Evolutionary conservation across 768 basidiomycete genomes (phyloP).

Genomic region (Daedaleopsis sinensis): DNA sequence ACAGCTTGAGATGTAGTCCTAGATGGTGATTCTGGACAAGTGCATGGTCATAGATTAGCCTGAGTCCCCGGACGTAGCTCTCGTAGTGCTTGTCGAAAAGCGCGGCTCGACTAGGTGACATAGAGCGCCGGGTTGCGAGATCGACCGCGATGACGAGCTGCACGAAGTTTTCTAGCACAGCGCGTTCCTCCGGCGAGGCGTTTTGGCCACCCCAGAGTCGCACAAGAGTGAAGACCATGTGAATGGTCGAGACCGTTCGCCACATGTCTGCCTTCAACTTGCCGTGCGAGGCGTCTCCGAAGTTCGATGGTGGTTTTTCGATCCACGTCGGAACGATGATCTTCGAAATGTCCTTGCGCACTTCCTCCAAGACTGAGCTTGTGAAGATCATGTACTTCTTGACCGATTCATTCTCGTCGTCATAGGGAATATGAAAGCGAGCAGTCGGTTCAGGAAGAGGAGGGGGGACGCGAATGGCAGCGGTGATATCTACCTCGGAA

Average conservation of each 20-base stretch:
- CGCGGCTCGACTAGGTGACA: slow-evolving; percentile 4
- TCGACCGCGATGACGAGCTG: slow-evolving; percentile 25
- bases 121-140: slow-evolving; percentile 19
- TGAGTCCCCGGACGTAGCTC: slow-evolving; percentile 25
- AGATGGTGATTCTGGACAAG: slow-evolving; percentile 35
- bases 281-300: slow-evolving; percentile 19
- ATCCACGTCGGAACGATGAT: slow-evolving; percentile 21
- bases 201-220: slow-evolving; percentile 35
- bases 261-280: slow-evolving; percentile 33
- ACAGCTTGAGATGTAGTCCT: slow-evolving; percentile 33
- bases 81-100: not conserved
- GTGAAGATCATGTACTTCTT: too few species aligned
- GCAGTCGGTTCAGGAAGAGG: too few species aligned
- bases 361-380: too few species aligned
- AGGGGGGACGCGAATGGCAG: too few species aligned
- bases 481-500: too few species aligned
- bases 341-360: not conserved
- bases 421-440: too few species aligned
- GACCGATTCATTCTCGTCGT: too few species aligned
- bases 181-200: slow-evolving; percentile 15
- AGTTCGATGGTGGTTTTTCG: slow-evolving; percentile 9
- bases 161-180: slow-evolving; percentile 37
- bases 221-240: slow-evolving; percentile 38
- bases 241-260: slow-evolving; percentile 36
- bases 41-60: slow-evolving; percentile 27